These are phyloP conservation scores for Zoysia japonica DNA, from an alignment of 176 grass and related monocot species.

Conservation along the genomic window DNA sequence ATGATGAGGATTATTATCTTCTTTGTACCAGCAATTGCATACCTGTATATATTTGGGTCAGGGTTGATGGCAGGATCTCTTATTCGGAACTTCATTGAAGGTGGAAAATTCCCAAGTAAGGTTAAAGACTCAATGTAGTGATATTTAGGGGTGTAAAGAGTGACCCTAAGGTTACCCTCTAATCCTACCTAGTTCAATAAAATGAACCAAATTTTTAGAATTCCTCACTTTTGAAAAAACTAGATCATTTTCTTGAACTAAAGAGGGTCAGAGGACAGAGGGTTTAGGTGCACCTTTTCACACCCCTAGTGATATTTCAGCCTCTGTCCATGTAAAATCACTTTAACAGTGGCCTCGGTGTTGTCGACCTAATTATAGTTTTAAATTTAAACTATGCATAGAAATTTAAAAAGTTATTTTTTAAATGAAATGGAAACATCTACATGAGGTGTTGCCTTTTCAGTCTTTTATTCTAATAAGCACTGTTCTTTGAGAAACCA, in stretches of 20 bases:
- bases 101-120: slow-evolving; percentile 85
- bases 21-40: slow-evolving; percentile 68
- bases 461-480: background rate
- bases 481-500: background rate
- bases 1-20: slow-evolving; percentile 36
- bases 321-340: slow-evolving; percentile 9
- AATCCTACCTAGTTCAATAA: too few species aligned
- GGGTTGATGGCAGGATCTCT: slow-evolving; percentile 74
- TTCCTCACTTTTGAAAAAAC: too few species aligned
- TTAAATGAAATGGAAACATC: background rate
- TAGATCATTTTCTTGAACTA: too few species aligned
- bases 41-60: slow-evolving; percentile 81
- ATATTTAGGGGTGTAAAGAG: too few species aligned
- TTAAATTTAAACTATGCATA: slow-evolving; percentile 22
- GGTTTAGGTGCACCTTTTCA: too few species aligned
- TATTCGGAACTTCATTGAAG: slow-evolving; percentile 77
- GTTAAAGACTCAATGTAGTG: background rate
- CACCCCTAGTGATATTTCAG: background rate
- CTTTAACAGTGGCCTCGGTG: background rate
- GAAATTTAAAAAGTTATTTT: slow-evolving; percentile 19
- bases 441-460: background rate
- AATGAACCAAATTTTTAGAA: too few species aligned
- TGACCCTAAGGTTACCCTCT: too few species aligned
- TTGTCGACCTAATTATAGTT: background rate
- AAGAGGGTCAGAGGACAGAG: too few species aligned